Conservation (phyloP, 2,329 filamentous ascomycete genomes). For the Neonectria neomacrospora region DNA sequence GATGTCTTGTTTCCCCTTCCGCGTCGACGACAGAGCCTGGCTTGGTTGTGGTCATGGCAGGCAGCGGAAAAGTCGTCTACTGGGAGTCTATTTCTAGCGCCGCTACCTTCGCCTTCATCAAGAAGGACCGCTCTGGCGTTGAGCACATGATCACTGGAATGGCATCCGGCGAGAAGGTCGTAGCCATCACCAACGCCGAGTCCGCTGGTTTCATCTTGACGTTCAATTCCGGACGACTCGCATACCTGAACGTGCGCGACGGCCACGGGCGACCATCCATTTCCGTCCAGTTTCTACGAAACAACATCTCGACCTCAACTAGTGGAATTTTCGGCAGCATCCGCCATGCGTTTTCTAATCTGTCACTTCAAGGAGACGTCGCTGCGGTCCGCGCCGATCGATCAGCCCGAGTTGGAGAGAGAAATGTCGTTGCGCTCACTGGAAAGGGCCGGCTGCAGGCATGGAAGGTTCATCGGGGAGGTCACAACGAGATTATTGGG, state of each 20-base stretch:
- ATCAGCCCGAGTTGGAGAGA: slow-evolving; percentile 80
- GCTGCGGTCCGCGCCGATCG: slow-evolving; percentile 81
- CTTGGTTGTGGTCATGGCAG: slow-evolving; percentile 85
- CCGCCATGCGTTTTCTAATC: slow-evolving; percentile 77
- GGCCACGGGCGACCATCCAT: slow-evolving; percentile 86
- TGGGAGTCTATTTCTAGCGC: slow-evolving; percentile 96
- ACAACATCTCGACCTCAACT: slow-evolving; percentile 63
- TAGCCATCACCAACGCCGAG: slow-evolving; percentile 84
- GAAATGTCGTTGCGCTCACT: slow-evolving; percentile 84
- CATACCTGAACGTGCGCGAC: slow-evolving; percentile 88
- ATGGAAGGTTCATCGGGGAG: slow-evolving; percentile 91
- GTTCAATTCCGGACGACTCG: slow-evolving; percentile 86
- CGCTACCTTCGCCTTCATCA: slow-evolving; percentile 83
- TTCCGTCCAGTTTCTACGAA: slow-evolving; percentile 79
- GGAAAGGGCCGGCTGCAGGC: slow-evolving; percentile 80
- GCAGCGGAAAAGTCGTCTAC: slow-evolving; percentile 86
- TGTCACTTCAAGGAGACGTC: slow-evolving; percentile 79
- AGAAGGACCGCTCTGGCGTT: slow-evolving; percentile 82
- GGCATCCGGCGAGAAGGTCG: slow-evolving; percentile 80
- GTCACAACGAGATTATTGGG: slow-evolving; percentile 78
- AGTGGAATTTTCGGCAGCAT: slow-evolving; percentile 84
- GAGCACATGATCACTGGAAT: slow-evolving; percentile 80
- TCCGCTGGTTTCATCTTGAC: slow-evolving; percentile 85
- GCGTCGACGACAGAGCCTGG: slow-evolving; percentile 84
- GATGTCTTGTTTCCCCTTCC: slow-evolving; percentile 82